Conservation (phyloP, 441 rosid species). For the Gossypium lobatum region DNA sequence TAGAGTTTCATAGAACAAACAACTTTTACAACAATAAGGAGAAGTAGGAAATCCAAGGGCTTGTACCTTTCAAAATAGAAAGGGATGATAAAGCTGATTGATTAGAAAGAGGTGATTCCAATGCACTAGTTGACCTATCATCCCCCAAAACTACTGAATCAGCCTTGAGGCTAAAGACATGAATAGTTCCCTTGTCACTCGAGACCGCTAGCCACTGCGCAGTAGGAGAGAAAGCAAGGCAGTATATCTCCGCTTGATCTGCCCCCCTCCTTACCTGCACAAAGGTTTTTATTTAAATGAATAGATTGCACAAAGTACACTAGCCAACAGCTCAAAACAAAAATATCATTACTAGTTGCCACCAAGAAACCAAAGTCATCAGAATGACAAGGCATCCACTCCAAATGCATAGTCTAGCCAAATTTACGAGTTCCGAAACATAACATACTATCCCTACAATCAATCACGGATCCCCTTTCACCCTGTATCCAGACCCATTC, state of each 20-base stretch:
- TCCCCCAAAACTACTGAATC: slow-evolving; percentile 33
- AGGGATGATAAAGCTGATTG: slow-evolving; percentile 48
- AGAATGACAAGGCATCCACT: not conserved
- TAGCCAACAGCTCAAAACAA: not conserved
- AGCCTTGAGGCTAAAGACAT: slow-evolving; percentile 58
- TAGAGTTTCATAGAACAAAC: not conserved
- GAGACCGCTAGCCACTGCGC: slow-evolving; percentile 70
- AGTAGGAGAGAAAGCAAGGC: slow-evolving; percentile 62
- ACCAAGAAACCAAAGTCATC: not conserved
- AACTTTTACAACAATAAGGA: not conserved
- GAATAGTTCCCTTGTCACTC: slow-evolving; percentile 83
- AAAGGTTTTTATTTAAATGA: not conserved
- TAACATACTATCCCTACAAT: not conserved
- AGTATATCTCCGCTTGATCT: slow-evolving; percentile 70
- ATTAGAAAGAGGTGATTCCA: slow-evolving; percentile 28
- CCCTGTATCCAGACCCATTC: not conserved
- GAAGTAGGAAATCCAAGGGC: not conserved
- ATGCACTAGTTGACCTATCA: slow-evolving; percentile 28
- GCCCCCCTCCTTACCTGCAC: slow-evolving; percentile 78
- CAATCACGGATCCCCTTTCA: too few relatives aligned
- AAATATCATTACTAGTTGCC: not conserved
- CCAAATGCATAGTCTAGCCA: not conserved
- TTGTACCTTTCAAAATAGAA: slow-evolving; percentile 60
- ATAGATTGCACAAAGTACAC: not conserved
- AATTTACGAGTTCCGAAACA: not conserved